phyloP scores from a whole-genome alignment of 2,329 filamentous ascomycete genomes.

The Neospermospora avenae region DNA sequence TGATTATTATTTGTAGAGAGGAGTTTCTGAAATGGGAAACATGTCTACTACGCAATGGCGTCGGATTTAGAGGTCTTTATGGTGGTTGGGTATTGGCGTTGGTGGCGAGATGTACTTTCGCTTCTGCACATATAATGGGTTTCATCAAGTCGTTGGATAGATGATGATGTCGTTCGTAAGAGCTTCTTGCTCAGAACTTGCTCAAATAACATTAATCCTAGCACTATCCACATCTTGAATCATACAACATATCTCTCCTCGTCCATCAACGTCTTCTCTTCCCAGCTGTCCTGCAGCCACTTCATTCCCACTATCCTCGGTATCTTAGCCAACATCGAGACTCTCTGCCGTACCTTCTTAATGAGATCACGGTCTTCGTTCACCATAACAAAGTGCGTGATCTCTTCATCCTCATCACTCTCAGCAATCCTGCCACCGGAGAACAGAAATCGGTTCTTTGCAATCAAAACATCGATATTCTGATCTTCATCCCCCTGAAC shows the following conservation, averaged over 20 bases:
- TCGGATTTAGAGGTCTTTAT: not conserved
- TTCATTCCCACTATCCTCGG: conserved; percentile 65
- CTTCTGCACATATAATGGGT: no score
- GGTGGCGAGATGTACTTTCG: no score
- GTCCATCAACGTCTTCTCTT: conserved; percentile 71
- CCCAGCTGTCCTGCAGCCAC: conserved; percentile 83
- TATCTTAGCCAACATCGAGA: conserved; percentile 47
- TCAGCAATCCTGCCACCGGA: conserved; percentile 60
- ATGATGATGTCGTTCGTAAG: no score
- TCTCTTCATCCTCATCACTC: conserved; percentile 45
- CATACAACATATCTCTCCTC: conserved; percentile 59
- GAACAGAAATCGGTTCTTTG: conserved; percentile 62
- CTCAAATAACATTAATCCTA: not conserved
- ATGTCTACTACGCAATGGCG: not conserved
- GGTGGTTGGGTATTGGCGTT: no score
- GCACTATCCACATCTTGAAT: not conserved
- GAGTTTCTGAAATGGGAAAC: not conserved
- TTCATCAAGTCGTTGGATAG: no score
- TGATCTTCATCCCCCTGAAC: conserved; percentile 23
- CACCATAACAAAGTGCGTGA: conserved; percentile 72
- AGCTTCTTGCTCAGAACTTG: no score
- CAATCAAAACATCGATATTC: conserved; percentile 40
- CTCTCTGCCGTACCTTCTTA: conserved; percentile 43
- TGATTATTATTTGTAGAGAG: not conserved
- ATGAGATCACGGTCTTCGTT: conserved; percentile 41